Evolutionary conservation across 1,284 basidiomycete genomes (phyloP), one percentile per base, ranked within the genome.

Genomic region (Chalciporus sp.): DNA sequence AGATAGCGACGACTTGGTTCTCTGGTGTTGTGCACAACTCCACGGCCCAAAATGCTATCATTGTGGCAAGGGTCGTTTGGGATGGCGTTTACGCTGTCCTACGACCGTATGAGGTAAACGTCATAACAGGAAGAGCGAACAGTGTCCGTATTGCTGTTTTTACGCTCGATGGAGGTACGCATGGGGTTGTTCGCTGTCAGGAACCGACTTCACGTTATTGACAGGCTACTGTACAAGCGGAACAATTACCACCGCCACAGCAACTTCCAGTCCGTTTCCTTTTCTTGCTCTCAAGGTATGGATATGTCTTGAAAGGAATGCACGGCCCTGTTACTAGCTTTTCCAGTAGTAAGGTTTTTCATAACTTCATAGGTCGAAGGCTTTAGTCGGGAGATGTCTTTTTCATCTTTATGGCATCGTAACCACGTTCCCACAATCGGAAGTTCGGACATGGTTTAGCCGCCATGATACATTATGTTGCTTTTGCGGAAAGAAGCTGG

Each of bases 101-200:
- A 1, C 76, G 73, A 7, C 74, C 75, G 0, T 54, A 73, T 42
- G 68, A 69, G 5, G 72, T 80, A 6, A 84, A 75, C 42, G 81
- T 85, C 10, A 74, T 83, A 1, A 83, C 83, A 9, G 82, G 17
- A 69, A 53, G 82, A 4, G 76, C 78, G 0, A 56, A 74, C 1
- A 80, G 83, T n/a, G 76, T 84, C 10, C 82, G 84, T 16, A 78
- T 84, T 2, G 80, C 77, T 12, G 82, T 82, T 1, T 78, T 81
- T 46, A 78, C 71, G 0, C 73, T 84, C n/a, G n/a, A n/a, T n/a
- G n/a, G n/a, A n/a, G 23, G 23, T 23, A 23, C 23, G 23, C 23
- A 23, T 23, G 23, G 6, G 23, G 23, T 6, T 23, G 23, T 23
- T 23, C 23, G 23, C 23, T 23, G 3, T 23, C 23, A 23, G 23